A percentile compares a stretch with the other conserved stretches of the same genome.
Evolutionary conservation across 192 early-diverging fungal species (phyloP).

Genomic region (Pecoramyces ruminantium): DNA sequence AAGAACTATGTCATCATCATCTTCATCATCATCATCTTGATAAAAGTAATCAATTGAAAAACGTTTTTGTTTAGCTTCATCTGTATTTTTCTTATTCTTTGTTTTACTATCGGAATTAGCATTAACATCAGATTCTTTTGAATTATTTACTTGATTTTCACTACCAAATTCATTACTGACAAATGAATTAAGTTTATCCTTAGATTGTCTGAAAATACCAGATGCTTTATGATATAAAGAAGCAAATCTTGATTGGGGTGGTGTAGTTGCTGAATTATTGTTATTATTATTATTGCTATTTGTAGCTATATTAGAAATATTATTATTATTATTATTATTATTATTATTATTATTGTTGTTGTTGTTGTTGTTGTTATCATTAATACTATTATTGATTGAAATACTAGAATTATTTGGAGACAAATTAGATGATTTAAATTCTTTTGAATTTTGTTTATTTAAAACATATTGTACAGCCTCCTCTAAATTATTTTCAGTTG

Average conservation of each 20-base stretch:
- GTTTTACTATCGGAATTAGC: neutral
- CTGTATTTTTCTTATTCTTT: neutral
- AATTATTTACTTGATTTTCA: neutral
- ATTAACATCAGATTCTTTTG: neutral
- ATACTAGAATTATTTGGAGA: neutral
- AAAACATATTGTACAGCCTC: neutral
- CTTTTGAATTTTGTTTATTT: neutral
- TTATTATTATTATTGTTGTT: neutral
- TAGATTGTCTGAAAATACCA: neutral
- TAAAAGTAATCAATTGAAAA: neutral
- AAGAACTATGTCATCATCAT: constrained; percentile 5
- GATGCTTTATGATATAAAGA: neutral
- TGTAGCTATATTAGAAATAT: too few relatives aligned
- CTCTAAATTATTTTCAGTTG: neutral
- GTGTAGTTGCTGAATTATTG: neutral
- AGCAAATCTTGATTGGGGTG: neutral
- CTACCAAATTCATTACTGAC: neutral
- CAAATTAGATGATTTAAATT: neutral
- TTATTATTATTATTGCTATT: neutral
- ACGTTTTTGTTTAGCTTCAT: neutral
- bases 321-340: neutral
- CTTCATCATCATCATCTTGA: constrained; percentile 2
- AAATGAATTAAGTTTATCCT: neutral
- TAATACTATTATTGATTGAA: too few relatives aligned
- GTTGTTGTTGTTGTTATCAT: neutral